Base-by-base conservation (phyloP, 2,329 filamentous ascomycete species). In the Orbilia ellipsospora region DNA sequence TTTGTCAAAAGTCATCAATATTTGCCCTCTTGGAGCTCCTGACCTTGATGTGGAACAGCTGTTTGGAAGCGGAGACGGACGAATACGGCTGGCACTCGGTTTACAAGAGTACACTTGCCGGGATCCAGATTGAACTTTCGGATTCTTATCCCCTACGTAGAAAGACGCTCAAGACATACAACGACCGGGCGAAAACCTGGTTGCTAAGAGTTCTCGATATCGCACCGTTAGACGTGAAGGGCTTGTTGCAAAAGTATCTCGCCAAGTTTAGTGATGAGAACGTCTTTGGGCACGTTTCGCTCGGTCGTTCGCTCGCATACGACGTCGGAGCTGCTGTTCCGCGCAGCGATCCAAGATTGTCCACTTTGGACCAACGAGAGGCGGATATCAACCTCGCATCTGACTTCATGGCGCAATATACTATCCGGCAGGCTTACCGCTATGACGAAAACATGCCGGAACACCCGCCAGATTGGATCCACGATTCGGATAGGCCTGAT, bases 361-460 rank as follows among this genome's bases (percentile, higher is more conserved):
- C 83, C 15, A 94, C 92, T 5, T 89, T 99, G 57, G 92, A 87
- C 42, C 87, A 92, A 77, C 89, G 90, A 16, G 88, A 90, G 56
- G 88, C 88, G 64, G 88, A 88, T 77, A 90, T 97, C 81, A 97
- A 98, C 81, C 93, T 94, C 10, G 93, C 92, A 0, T 98, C 95
- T 1, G 94, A 98, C 81, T 97, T 99, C 80, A 89, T 99, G 80
- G 93, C 95, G 1, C 94, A 99, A 81, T 99, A 99, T 81, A 98
- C 94, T 2, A 96, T 93, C 26, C 91, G 95, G 44, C 96, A 99
- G 81, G 94, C 97, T 80, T 99, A 99, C 82, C 90, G 94, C 68
- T 94, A 94, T 80, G 89, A 93, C 10, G 93, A 97, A 81, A 87
- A 89, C 1, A 84, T 91, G 44, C 88, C 90, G 0, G 89, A 91